A percentile compares a stretch with the other conserved stretches of the same genome.
These are phyloP conservation scores for Erigeron philadelphicus DNA, from an alignment of 140 eudicot species.

Conservation along the genomic window DNA sequence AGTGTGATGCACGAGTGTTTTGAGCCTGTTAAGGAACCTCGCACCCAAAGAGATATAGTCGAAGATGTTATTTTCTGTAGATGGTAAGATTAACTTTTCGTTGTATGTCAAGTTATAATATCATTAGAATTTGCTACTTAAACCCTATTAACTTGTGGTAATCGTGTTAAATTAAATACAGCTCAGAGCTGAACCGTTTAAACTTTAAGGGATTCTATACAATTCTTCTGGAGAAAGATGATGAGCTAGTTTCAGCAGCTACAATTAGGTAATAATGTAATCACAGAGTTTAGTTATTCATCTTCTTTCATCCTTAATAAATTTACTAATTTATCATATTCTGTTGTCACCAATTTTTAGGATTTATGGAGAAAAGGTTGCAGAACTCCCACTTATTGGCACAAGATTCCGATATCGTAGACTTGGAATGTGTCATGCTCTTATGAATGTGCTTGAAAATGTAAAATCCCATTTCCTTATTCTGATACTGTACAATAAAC, in stretches of 20 bases:
- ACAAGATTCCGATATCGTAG: conserved; percentile 71
- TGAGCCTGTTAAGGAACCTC: conserved; percentile 69
- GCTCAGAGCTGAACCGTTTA: conserved; percentile 70
- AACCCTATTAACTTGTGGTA: conserved; percentile 4
- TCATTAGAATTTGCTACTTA: not conserved
- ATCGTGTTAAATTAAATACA: conserved; percentile 21
- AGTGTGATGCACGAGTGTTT: conserved; percentile 81
- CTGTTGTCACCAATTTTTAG: conserved; percentile 26
- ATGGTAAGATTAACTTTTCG: conserved; percentile 31
- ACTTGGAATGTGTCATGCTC: conserved; percentile 75
- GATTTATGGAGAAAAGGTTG: conserved; percentile 71
- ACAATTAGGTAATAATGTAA: conserved; percentile 50
- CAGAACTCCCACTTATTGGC: conserved; percentile 73
- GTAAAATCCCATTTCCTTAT: conserved; percentile 28
- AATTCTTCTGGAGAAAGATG: conserved; percentile 58
- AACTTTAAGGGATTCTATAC: conserved; percentile 73
- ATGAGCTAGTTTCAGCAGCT: conserved; percentile 68
- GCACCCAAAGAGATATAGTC: conserved; percentile 57
- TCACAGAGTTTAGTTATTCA: not conserved
- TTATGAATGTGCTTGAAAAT: conserved; percentile 79
- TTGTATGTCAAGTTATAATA: not conserved
- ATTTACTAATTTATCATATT: conserved; percentile 5
- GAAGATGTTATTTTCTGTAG: conserved; percentile 73
- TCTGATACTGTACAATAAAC: not conserved
- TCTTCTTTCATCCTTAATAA: not conserved